Percentiles rank a stretch among this genome's conserved stretches.
Evolutionary conservation across 768 basidiomycete species (phyloP).

Genomic region (Mycena latifolia): DNA sequence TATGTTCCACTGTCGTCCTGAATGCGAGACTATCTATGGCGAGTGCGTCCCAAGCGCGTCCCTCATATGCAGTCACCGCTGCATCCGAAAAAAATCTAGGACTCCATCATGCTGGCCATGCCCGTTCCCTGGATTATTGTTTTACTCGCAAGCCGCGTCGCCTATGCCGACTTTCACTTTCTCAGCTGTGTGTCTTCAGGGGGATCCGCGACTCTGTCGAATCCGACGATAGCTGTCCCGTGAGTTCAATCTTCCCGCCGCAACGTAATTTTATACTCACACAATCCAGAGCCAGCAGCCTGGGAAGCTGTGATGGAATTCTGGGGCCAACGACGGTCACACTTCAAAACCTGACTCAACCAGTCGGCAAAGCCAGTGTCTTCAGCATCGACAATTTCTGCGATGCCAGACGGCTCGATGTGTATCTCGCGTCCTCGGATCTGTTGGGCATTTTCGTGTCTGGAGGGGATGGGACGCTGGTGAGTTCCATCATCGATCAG

Average conservation of each 20-base stretch:
- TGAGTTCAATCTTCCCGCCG: background rate
- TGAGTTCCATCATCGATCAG: background rate
- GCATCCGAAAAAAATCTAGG: background rate
- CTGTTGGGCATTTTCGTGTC: constrained; percentile 5
- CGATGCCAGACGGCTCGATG: constrained; percentile 4
- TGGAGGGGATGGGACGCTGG: constrained; percentile 12
- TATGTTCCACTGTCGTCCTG: too few species aligned
- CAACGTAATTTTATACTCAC: background rate
- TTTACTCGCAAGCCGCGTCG: constrained; percentile 5
- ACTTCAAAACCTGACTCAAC: constrained; percentile 15
- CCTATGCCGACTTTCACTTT: constrained; percentile 21
- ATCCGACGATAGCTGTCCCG: constrained; percentile 17
- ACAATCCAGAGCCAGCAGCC: constrained; percentile 11
- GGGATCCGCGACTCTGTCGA: background rate
- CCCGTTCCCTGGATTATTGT: background rate
- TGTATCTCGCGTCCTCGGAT: constrained; percentile 8
- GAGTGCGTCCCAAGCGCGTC: background rate
- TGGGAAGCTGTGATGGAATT: constrained; percentile 13
- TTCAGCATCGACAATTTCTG: constrained; percentile 16
- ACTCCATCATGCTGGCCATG: constrained; percentile 6
- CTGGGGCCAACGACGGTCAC: constrained; percentile 8
- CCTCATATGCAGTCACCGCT: background rate
- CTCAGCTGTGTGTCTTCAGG: constrained; percentile 1
- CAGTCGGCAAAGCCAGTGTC: background rate
- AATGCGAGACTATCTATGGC: background rate